A percentile compares a stretch with the other conserved stretches of the same genome.
Conservation (phyloP, 2,329 filamentous ascomycete species). For the Coniella lustricola region DNA sequence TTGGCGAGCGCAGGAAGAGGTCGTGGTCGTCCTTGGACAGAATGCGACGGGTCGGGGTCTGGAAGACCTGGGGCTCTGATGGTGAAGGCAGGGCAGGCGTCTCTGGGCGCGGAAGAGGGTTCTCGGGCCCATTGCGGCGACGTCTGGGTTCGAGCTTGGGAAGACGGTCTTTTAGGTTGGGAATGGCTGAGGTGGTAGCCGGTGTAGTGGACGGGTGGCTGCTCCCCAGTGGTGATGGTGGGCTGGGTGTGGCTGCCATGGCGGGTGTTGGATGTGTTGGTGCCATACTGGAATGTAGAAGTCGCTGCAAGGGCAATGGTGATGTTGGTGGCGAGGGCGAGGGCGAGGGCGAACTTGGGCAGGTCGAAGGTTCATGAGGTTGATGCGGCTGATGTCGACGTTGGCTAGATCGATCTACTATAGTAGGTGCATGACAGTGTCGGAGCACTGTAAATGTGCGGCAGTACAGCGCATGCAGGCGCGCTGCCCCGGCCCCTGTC, state of each 20-base stretch:
- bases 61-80: slow-evolving; percentile 54
- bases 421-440: too few species aligned
- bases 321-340: background rate
- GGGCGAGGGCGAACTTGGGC: too few species aligned
- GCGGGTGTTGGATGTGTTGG: background rate
- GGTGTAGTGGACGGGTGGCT: background rate
- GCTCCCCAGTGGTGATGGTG: background rate
- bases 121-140: slow-evolving; percentile 43
- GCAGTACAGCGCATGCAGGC: too few species aligned
- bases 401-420: too few species aligned
- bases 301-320: background rate
- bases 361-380: too few species aligned
- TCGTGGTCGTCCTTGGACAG: slow-evolving; percentile 74
- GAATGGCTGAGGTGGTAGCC: slow-evolving; percentile 24
- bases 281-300: too few species aligned
- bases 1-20: slow-evolving; percentile 69
- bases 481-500: too few species aligned
- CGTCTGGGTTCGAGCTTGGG: slow-evolving; percentile 62
- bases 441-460: too few species aligned
- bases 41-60: slow-evolving; percentile 68
- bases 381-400: too few species aligned
- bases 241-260: background rate
- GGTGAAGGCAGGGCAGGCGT: slow-evolving; percentile 68
- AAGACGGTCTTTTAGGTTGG: slow-evolving; percentile 49
- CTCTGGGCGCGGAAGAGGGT: slow-evolving; percentile 58